Evolutionary conservation across 2,329 filamentous ascomycete species (phyloP).

Genomic region (Fusarium piperis): DNA sequence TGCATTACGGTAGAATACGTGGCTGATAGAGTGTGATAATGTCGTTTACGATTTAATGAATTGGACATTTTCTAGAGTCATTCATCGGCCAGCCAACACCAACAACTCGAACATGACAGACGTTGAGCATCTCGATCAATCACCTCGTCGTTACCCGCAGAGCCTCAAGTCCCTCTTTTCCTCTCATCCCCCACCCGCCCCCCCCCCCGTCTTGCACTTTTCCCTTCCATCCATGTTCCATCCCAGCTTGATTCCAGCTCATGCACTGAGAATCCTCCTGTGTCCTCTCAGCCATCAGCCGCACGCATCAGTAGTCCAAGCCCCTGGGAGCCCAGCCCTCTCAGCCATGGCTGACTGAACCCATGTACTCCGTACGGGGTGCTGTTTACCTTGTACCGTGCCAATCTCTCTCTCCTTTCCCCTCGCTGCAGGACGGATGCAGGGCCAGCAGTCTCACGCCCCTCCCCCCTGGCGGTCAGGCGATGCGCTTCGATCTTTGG

Average conservation of each 20-base stretch:
- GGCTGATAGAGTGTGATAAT: neutral
- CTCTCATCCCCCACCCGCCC: too few relatives aligned
- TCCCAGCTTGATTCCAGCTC: neutral
- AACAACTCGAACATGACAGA: neutral
- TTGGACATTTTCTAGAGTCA: neutral
- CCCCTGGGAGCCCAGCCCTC: neutral
- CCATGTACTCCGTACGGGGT: too few relatives aligned
- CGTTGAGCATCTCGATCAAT: neutral
- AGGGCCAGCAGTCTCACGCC: neutral
- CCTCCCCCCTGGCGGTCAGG: neutral
- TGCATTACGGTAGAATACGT: neutral
- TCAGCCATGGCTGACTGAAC: neutral
- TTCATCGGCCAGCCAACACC: neutral
- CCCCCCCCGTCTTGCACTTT: neutral
- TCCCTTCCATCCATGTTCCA: neutral
- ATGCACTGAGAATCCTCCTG: neutral
- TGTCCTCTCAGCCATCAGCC: neutral
- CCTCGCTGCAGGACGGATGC: neutral
- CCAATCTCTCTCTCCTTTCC: neutral
- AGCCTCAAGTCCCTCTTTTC: conserved; percentile 1
- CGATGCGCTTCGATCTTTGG: neutral
- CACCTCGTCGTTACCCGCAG: conserved; percentile 2
- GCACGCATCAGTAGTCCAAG: neutral
- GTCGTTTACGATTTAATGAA: neutral
- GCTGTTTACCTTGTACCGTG: neutral